Base-by-base conservation (phyloP, 106 monocot genomes). In the Vanilla planifolia region DNA sequence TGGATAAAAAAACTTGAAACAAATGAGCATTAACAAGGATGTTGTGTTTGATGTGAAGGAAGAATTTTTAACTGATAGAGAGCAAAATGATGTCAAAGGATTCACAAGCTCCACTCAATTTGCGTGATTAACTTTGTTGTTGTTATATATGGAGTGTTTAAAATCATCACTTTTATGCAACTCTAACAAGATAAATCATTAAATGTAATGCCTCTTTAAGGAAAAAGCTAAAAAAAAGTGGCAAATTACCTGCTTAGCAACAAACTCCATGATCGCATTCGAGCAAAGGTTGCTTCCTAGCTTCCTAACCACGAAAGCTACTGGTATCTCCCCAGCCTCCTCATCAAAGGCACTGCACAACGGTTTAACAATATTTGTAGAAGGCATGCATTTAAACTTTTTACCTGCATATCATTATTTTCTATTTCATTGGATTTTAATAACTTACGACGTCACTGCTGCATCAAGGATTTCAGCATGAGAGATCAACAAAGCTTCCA, bases 391-490 rank as follows among this genome's bases (percentile, higher is more conserved):
- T 1, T 23, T 4, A 43, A 15, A 52, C 40, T 40, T 14, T 9
- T 0, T 40, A 40, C 7, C 40, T 40, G 40, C 11, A 40, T 14
- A 9, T 45, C 17, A 45, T 4, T 45, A 1, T 40, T 40, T 40
- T 40, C 14, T 2, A 40, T 40, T 1, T 9, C 14, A 45, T 15
- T 5, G 45, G n/a, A 16, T 5, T 33, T 14, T 17, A 51, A 25
- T 15, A 17, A 27, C 81, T 76, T 66, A 89, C 89, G 78, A 78
- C 43, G 78, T 73, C 3, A 89, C 89, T 37, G 78, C 78, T n/a
- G 42, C 85, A 68, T 89, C 89, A 58, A 65, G n/a, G 34, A 89
- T 65, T n/a, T 76, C 73, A 67, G 89, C 75, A 42, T 89, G 85
- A 8, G 60, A 10, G 20, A 71, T 78, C 76, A 89, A 39, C 16